Conservation (phyloP, 768 basidiomycete species). For the Pisolithus sp. region DNA sequence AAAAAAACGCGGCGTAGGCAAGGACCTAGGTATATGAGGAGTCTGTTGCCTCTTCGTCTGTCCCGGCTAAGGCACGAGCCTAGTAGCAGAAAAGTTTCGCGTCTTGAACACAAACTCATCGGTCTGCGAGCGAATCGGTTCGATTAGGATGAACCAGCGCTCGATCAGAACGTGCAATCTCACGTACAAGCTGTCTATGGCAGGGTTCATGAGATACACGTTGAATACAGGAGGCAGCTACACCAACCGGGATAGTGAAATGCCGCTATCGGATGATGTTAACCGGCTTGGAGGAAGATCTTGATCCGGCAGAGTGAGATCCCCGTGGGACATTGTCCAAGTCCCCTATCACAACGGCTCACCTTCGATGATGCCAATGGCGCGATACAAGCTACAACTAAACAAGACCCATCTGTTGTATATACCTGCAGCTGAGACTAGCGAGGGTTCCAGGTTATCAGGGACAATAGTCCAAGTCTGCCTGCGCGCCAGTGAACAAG, state of each 20-base stretch:
- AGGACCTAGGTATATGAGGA: too few species aligned
- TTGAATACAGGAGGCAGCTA: background rate
- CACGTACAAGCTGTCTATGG: background rate
- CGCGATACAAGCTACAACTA: slow-evolving; percentile 10
- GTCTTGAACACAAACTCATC: background rate
- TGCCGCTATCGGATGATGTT: background rate
- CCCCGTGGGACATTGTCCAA: too few species aligned
- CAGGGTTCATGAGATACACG: background rate
- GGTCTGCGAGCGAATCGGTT: too few species aligned
- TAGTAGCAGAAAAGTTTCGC: background rate
- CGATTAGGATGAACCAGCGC: background rate
- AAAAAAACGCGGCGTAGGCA: background rate
- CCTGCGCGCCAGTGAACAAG: slow-evolving; percentile 10
- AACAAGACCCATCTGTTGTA: slow-evolving; percentile 23
- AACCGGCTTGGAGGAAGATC: too few species aligned
- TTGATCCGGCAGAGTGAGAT: too few species aligned
- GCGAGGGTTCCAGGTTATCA: background rate
- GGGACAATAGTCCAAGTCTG: slow-evolving; percentile 22
- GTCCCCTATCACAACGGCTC: too few species aligned
- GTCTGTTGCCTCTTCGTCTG: too few species aligned
- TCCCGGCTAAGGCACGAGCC: background rate
- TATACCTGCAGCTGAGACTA: slow-evolving; percentile 7
- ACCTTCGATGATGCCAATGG: background rate
- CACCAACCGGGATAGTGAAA: background rate
- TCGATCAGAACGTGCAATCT: background rate